A percentile compares a stretch with the other conserved stretches of the same genome.
phyloP scores from a whole-genome alignment of 2,329 filamentous ascomycete species.

The Sclerotinia spermophila region DNA sequence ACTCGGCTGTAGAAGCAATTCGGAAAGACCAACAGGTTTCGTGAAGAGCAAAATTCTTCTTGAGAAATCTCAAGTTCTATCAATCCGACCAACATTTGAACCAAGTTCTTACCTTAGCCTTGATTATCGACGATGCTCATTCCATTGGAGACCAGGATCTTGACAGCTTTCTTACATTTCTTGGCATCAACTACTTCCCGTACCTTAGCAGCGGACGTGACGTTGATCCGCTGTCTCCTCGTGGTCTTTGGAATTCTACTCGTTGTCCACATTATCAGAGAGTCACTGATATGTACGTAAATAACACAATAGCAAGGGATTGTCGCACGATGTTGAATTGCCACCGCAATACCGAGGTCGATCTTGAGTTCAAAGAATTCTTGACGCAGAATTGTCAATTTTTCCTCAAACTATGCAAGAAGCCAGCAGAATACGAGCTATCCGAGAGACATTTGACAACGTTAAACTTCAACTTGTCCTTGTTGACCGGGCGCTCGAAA shows the following conservation, averaged over 20 bases:
- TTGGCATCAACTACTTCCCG: background rate
- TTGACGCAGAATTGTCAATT: background rate
- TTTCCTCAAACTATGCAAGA: background rate
- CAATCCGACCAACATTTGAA: accelerated
- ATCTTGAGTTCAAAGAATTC: background rate
- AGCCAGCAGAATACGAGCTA: background rate
- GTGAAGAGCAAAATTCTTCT: background rate
- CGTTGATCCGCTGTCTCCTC: background rate
- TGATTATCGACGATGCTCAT: background rate
- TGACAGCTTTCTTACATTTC: accelerated
- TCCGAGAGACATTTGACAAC: no score
- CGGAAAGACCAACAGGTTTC: no score
- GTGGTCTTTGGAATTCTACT: background rate
- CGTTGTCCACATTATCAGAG: background rate
- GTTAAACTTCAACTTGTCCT: background rate
- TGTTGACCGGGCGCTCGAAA: background rate
- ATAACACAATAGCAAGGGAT: accelerated
- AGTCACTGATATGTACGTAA: accelerated
- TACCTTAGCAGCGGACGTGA: background rate
- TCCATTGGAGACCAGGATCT: accelerated
- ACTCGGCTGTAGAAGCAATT: background rate
- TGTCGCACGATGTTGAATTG: accelerated
- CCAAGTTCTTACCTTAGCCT: background rate
- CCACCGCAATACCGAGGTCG: background rate
- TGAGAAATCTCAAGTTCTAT: background rate